Base-by-base conservation (phyloP, 148 eudicot genomes). In the Cornus suecica region DNA sequence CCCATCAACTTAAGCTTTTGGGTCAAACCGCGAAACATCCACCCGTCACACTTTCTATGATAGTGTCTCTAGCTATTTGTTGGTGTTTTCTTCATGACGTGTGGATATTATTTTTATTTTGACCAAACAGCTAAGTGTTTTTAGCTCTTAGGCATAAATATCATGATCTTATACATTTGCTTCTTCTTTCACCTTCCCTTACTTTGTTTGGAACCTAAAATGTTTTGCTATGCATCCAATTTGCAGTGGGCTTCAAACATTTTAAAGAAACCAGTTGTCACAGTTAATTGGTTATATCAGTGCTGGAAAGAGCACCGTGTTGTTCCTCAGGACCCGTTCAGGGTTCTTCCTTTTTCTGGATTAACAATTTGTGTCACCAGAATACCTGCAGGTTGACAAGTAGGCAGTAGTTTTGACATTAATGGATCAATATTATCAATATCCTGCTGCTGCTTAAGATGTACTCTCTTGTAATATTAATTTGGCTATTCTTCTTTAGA, bases 241-340 rank as follows among this genome's bases (percentile, higher is more conserved):
- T 73, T 87, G 84, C 90, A 96, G 98, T 96, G 98, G 98, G 98
- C 98, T 74, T 74, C 77, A 74, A 84, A 87, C 79, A 77, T 79
- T 81, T 75, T 81, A 25, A 87, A 90, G 87, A 96, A 91, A 86
- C 97, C 97, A 75, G 83, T 89, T 51, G 91, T 96, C 83, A 87
- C 94, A 66, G 82, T 84, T 37, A 83, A 86, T 81, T 96, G 99
- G 99, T 77, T 96, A 73, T 78, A 85, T 83, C 99, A 96, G 85
- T 96, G 99, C 73, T 93, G 99, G 98, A 89, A 87, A 82, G 98
- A 96, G 85, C 99, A 96, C 81, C 99, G 97, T 80, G 77, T 90
- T 76, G 99, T 91, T 82, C 92, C 99, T 51, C 83, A 90, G 78
- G 98, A 93, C 77, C 76, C 97, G 70, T 93, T 86, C 77, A 88